Conservation (phyloP, 108 stramenopile species). For the Nitzschia sp. region DNA sequence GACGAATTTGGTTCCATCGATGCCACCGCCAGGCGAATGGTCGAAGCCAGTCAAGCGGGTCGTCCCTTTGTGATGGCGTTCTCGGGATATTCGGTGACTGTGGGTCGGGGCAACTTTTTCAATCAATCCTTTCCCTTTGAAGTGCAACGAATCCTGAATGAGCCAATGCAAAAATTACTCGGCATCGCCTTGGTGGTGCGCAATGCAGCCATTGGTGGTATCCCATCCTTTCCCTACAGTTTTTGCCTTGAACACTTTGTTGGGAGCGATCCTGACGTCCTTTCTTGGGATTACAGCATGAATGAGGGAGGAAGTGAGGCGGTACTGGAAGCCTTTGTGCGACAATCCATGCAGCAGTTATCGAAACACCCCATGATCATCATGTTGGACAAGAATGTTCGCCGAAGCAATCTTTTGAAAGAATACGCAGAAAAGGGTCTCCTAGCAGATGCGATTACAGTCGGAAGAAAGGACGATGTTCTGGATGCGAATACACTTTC, state of each 20-base stretch:
- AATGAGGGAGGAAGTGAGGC: conserved; percentile 64
- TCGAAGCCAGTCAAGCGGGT: conserved; percentile 34
- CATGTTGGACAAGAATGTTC: conserved; percentile 60
- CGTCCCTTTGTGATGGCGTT: conserved; percentile 54
- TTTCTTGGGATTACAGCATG: conserved; percentile 88
- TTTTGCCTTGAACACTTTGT: conserved; percentile 83
- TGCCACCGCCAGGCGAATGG: conserved; percentile 52
- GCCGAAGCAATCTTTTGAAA: conserved; percentile 46
- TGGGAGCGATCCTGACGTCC: conserved; percentile 66
- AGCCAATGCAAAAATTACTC: conserved; percentile 37
- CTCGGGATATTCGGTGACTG: conserved; percentile 85
- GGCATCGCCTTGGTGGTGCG: conserved; percentile 57
- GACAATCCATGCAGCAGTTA: conserved; percentile 55
- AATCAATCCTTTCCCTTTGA: conserved; percentile 79
- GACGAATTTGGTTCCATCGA: conserved; percentile 34
- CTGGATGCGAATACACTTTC: conserved; percentile 35
- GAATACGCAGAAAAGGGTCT: conserved; percentile 54
- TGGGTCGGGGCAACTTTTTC: conserved; percentile 83
- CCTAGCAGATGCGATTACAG: conserved; percentile 62
- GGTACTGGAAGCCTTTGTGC: conserved; percentile 74
- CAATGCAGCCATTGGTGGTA: conserved; percentile 87
- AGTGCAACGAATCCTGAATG: conserved; percentile 51
- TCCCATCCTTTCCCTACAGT: conserved; percentile 87
- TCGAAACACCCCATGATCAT: conserved; percentile 70
- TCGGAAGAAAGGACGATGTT: conserved; percentile 48